Base-by-base conservation (phyloP, 495 filamentous ascomycete species). In the Penicillium salamii region DNA sequence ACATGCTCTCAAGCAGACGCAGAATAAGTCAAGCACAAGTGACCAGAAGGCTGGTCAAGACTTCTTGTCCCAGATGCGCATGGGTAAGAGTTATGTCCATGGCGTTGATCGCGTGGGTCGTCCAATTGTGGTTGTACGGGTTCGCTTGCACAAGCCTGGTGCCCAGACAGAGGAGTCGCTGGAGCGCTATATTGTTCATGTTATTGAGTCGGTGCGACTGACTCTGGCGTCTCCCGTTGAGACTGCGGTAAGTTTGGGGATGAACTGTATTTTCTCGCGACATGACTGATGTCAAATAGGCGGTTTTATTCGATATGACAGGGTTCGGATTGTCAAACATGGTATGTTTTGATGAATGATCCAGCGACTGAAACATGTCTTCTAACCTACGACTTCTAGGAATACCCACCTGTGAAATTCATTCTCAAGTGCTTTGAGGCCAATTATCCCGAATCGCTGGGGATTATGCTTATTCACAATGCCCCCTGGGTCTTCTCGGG, bases 351-450 rank as follows among this genome's bases (percentile, higher is more conserved):
- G 5, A 2, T 21, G 34, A n/a, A 19, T 1, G 14, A n/a, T 24
- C 12, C 9, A 52, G 28, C 11, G 3, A 37, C 20, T 24, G 2
- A 19, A 42, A 19, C 2, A 20, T 14, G 2, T 11, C 15, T 29
- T 15, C 26, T 33, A 18, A 26, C 11, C 37, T 12, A 7, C 1
- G 5, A 9, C 3, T 9, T 23, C 15, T 18, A 90, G 88, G 92
- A 97, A 65, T 97, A 96, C 63, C 81, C 88, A 0, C 91, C 93
- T 0, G 89, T 97, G 14, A 97, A 91, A 61, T 97, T 96, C 73
- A 90, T 97, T 77, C 91, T 97, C 68, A 91, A 92, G 69, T 93
- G 89, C 64, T 96, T 98, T 62, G 91, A 97, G 72, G 91, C 90
- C 33, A 96, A 96, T 68, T 98, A 97, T 64, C 92, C 93, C 4